Base-by-base conservation (phyloP, 176 grass and related monocot species). In the Tillandsia fasciculata region DNA sequence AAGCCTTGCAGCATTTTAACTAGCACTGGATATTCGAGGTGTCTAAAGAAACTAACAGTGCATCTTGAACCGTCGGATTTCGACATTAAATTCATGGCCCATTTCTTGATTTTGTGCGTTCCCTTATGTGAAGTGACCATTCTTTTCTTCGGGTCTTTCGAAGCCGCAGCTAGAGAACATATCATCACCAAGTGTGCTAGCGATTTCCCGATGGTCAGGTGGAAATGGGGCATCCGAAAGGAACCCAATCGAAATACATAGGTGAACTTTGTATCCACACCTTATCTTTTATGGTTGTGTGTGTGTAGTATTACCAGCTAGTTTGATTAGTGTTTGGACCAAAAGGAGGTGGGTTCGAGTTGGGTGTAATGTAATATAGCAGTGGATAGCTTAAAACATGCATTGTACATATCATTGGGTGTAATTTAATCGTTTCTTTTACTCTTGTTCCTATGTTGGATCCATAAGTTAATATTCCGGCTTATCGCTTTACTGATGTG, bases 41-140 rank as follows among this genome's bases (percentile, higher is more conserved):
- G 70, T 74, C 77, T 87, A 63, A 80, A 84, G 71, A 91, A 85
- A 78, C 64, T 96, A 53, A 20, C 82, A 18, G 42, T 96, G n/a
- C 77, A 91, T 80, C 15, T 89, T 1, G 66, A 76, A 2, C 56
- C 26, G 29, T 26, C 12, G 1, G 64, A 51, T 48, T 10, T 2
- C 18, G 49, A 69, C 72, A 18, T 9, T 64, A 3, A 65, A 15
- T 53, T 75, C 24, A 5, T 82, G 22, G 70, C 70, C 18, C 27
- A 18, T 58, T 67, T 91, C 66, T 77, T 91, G 72, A 23, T 63
- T 2, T 67, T 57, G 13, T 75, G 83, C 52, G 56, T 57, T 9
- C 81, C 72, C 8, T 75, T 12, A 3, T 90, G 83, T n/a, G 77
- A 88, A 77, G 83, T 83, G 52, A 68, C 78, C 65, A 69, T 82